Evolutionary conservation across 257 asterid genomes (phyloP).

Genomic region (Solanum sparsipilum): DNA sequence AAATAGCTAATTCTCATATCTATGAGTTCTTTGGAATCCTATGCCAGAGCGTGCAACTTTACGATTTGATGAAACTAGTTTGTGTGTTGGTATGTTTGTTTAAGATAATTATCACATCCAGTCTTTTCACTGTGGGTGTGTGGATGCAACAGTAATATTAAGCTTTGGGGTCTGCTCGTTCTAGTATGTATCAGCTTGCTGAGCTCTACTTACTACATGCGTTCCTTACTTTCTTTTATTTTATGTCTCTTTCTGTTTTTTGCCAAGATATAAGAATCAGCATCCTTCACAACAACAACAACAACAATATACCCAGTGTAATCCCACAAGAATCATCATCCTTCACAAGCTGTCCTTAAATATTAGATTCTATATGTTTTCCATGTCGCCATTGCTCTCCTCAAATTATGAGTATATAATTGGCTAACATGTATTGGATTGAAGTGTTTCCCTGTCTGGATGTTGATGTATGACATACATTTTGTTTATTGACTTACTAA

Average conservation of each 20-base stretch:
- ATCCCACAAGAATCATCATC: background rate
- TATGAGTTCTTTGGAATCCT: background rate
- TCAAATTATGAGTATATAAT: background rate
- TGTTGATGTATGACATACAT: background rate
- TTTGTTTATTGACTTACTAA: background rate
- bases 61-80: background rate
- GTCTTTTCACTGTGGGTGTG: background rate
- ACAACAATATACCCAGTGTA: background rate
- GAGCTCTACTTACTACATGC: background rate
- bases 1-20: background rate
- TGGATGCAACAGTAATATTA: background rate
- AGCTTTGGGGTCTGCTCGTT: background rate
- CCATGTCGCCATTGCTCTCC: background rate
- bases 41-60: background rate
- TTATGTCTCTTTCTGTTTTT: background rate
- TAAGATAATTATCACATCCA: background rate
- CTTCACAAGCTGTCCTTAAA: background rate
- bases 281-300: background rate
- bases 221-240: background rate
- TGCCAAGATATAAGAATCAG: background rate
- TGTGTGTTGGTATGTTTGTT: background rate
- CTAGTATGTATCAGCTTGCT: background rate
- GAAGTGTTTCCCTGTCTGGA: background rate
- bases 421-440: background rate
- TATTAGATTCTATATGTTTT: background rate